phyloP scores from a whole-genome alignment of 1,139 yeast genomes.

The Blastobotrys capitulatus region DNA sequence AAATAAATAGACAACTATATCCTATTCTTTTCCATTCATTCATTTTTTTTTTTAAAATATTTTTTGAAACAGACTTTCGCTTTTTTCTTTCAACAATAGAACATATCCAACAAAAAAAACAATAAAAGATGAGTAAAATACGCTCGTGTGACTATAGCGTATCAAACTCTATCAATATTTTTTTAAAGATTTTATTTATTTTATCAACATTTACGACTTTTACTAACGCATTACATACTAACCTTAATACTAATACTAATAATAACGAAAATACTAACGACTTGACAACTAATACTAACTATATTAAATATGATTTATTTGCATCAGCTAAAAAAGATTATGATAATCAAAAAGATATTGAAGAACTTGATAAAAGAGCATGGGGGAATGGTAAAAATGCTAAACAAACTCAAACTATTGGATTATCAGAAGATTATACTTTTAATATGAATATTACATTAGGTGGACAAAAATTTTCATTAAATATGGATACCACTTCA shows the following conservation, averaged over 20 bases:
- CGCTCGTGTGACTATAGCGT: not conserved
- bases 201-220: not conserved
- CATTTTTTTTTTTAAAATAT: not conserved
- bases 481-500: conserved; percentile 19
- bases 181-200: not conserved
- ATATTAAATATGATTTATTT: not conserved
- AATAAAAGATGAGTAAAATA: not conserved
- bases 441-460: not conserved
- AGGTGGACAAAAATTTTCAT: conserved; percentile 15
- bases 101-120: not conserved
- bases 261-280: not conserved
- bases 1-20: not conserved
- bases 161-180: not conserved
- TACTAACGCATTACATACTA: not conserved
- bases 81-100: not conserved
- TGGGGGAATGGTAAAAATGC: not conserved
- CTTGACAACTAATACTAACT: not conserved
- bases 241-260: not conserved
- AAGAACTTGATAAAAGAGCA: not conserved
- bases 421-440: not conserved
- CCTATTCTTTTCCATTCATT: not conserved
- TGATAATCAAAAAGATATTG: too few species aligned
- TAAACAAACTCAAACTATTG: not conserved
- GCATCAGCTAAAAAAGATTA: not conserved
- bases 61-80: not conserved